phyloP scores from a whole-genome alignment of 176 grass and related monocot species.

The Oryza glumipatula region DNA sequence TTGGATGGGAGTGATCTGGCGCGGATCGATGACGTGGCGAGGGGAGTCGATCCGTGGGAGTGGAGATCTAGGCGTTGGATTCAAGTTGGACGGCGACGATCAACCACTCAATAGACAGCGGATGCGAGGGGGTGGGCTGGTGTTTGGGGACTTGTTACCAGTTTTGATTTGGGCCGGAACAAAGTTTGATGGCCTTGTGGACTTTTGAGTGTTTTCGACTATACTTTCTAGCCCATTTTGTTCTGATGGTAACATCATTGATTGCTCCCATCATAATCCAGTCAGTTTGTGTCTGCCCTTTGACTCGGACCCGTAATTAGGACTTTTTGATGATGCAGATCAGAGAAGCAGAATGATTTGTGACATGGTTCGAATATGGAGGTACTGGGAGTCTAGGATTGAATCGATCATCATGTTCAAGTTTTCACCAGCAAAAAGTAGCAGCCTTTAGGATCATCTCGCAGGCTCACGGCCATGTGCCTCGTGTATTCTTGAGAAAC shows the following conservation, averaged over 20 bases:
- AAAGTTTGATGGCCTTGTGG: neutral
- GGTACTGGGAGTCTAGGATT: no score
- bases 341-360: no score
- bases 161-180: neutral
- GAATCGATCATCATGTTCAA: no score
- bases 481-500: neutral
- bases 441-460: no score
- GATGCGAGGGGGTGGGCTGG: neutral
- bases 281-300: neutral
- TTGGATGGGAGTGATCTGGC: neutral
- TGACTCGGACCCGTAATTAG: neutral
- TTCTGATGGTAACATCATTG: neutral
- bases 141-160: neutral
- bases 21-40: conserved; percentile 66
- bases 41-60: neutral
- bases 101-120: neutral
- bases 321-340: no score
- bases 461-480: neutral
- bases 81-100: neutral
- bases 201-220: neutral
- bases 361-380: no score
- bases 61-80: neutral
- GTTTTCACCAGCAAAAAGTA: no score
- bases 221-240: neutral
- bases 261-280: neutral